Percentiles rank a stretch among this genome's conserved stretches.
These are phyloP conservation scores for Diplodia corticola DNA, from an alignment of 2,329 filamentous ascomycete genomes.

Conservation along the genomic window DNA sequence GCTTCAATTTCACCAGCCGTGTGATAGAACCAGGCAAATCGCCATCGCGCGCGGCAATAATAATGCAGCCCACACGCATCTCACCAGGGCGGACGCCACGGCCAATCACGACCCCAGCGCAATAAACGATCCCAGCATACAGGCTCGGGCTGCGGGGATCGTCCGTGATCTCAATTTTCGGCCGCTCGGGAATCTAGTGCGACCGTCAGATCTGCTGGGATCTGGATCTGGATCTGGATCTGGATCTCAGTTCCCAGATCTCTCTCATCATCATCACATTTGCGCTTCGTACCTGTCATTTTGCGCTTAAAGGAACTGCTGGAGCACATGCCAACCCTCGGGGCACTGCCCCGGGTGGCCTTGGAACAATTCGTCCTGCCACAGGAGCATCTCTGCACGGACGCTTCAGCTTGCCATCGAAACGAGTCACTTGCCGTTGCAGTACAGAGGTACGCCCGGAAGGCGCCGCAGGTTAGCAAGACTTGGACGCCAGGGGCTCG, in stretches of 20 bases:
- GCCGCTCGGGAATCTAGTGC: constrained; percentile 17
- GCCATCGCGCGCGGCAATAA: neutral
- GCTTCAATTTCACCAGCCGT: neutral
- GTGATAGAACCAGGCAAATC: neutral
- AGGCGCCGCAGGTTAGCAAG: neutral
- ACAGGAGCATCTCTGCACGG: neutral
- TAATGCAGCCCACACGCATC: neutral
- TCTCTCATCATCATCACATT: too few species aligned
- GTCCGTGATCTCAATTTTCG: constrained; percentile 14
- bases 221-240: constrained; percentile 9
- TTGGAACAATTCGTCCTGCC: neutral
- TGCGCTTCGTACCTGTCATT: neutral
- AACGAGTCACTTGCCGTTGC: neutral
- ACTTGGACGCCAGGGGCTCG: neutral
- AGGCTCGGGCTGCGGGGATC: constrained; percentile 14
- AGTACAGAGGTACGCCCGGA: neutral
- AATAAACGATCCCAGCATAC: constrained; percentile 10
- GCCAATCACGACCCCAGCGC: neutral
- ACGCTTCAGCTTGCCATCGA: neutral
- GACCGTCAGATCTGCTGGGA: constrained; percentile 12
- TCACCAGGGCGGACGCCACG: neutral
- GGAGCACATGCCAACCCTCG: neutral
- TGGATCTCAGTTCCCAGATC: neutral
- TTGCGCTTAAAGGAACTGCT: neutral
- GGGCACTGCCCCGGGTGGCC: neutral